Evolutionary conservation across 2,329 filamentous ascomycete species (phyloP).

Genomic region (Chaetothyriales sp.): DNA sequence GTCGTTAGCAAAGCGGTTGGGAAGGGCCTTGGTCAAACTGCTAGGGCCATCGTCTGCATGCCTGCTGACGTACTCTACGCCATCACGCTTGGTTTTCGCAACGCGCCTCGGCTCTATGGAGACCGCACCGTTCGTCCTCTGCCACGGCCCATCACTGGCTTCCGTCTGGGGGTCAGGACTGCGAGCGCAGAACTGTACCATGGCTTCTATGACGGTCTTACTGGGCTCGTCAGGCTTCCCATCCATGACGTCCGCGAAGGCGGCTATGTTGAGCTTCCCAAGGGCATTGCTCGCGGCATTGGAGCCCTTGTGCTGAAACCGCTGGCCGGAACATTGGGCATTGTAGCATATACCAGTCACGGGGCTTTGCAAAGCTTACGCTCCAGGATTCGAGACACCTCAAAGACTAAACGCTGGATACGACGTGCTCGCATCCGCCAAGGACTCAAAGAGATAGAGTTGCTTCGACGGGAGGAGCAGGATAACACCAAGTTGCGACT

Average conservation of each 20-base stretch:
- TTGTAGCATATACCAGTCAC: slow-evolving; percentile 28
- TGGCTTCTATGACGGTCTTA: slow-evolving; percentile 31
- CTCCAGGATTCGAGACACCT: slow-evolving; percentile 21
- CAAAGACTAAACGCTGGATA: slow-evolving; percentile 26
- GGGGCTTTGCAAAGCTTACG: slow-evolving; percentile 28
- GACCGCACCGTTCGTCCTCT: slow-evolving; percentile 34
- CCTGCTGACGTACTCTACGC: slow-evolving; percentile 36
- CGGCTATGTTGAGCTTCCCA: slow-evolving; percentile 27
- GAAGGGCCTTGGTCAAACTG: slow-evolving; percentile 13
- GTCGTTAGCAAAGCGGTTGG: slow-evolving; percentile 13
- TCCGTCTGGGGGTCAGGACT: slow-evolving; percentile 30
- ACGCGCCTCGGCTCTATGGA: slow-evolving; percentile 38
- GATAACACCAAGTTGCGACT: not conserved
- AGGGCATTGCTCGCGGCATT: slow-evolving; percentile 32
- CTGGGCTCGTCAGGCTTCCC: slow-evolving; percentile 31
- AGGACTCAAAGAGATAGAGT: slow-evolving; percentile 10
- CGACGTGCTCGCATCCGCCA: slow-evolving; percentile 18
- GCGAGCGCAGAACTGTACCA: slow-evolving; percentile 31
- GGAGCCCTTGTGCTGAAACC: slow-evolving; percentile 33
- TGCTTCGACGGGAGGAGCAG: slow-evolving; percentile 2
- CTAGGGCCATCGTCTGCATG: slow-evolving; percentile 17
- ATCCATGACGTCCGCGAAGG: slow-evolving; percentile 27
- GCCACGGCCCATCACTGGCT: slow-evolving; percentile 28
- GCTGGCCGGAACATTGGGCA: slow-evolving; percentile 29
- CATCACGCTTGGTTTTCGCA: slow-evolving; percentile 38